phyloP scores from a whole-genome alignment of 192 early-diverging fungal species.

The Rhizoclosmatium sp. region DNA sequence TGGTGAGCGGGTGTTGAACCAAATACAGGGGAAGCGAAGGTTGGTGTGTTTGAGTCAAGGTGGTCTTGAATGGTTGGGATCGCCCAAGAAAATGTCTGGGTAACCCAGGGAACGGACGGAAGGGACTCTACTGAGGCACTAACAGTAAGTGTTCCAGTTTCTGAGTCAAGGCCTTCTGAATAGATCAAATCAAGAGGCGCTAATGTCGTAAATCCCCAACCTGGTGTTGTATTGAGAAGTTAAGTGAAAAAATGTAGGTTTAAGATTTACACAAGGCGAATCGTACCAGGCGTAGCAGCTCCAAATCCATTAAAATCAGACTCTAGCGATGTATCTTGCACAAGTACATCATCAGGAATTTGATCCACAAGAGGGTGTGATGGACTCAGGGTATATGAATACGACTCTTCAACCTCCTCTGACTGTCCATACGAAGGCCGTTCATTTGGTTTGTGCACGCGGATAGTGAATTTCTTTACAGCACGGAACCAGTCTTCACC shows the following conservation, averaged over 20 bases:
- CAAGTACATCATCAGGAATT: slow-evolving; percentile 38
- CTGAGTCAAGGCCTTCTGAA: slow-evolving; percentile 37
- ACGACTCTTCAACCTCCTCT: slow-evolving; percentile 22
- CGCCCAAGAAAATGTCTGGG: slow-evolving; percentile 45
- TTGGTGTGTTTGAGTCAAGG: slow-evolving; percentile 5
- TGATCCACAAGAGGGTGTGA: not conserved
- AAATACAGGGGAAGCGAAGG: slow-evolving; percentile 38
- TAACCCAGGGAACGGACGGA: slow-evolving; percentile 35
- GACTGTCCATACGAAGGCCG: slow-evolving; percentile 35
- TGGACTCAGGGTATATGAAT: slow-evolving; percentile 19
- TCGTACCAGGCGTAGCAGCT: slow-evolving; percentile 20
- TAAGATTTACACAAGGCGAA: too few species aligned
- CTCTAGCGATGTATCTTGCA: slow-evolving; percentile 37
- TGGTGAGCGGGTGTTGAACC: slow-evolving; percentile 40
- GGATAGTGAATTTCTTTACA: slow-evolving; percentile 45
- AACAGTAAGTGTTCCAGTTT: slow-evolving; percentile 43
- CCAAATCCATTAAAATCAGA: slow-evolving; percentile 48
- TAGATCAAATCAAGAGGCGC: slow-evolving; percentile 27
- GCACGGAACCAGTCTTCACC: slow-evolving; percentile 52
- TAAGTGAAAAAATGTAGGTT: too few species aligned
- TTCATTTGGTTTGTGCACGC: slow-evolving; percentile 35
- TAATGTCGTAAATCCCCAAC: slow-evolving; percentile 60
- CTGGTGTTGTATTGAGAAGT: too few species aligned
- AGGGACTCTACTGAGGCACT: slow-evolving; percentile 46
- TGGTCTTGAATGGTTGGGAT: slow-evolving; percentile 30